A percentile compares a stretch with the other conserved stretches of the same genome.
Evolutionary conservation across 305 asterid genomes (phyloP).

Genomic region (Fraxinus ornus): DNA sequence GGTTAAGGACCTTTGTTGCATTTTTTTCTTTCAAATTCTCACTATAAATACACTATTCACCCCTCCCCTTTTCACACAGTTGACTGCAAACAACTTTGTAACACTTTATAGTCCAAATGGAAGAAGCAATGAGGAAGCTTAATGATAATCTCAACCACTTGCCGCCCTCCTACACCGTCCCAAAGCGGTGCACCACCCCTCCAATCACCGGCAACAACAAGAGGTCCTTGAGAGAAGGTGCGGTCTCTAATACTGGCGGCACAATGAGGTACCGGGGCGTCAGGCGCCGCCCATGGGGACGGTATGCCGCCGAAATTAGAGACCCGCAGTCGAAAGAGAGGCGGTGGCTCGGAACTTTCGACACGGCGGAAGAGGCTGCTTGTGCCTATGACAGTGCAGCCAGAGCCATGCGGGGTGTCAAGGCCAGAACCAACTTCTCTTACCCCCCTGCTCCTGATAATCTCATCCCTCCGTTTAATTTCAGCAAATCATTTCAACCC

Average conservation of each 20-base stretch:
- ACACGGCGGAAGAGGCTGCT: conserved; percentile 97
- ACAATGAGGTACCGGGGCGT: conserved; percentile 77
- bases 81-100: background rate
- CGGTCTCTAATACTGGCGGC: conserved; percentile 14
- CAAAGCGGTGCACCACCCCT: conserved; percentile 38
- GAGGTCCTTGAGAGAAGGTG: conserved; percentile 40
- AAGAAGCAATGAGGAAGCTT: conserved; percentile 72
- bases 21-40: conserved; percentile 1
- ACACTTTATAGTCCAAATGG: conserved; percentile 32
- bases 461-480: conserved; percentile 39
- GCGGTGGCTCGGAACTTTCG: conserved; percentile 90
- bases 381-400: conserved; percentile 94
- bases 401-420: conserved; percentile 84
- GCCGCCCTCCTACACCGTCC: conserved; percentile 29
- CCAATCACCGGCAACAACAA: conserved; percentile 27
- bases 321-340: conserved; percentile 85
- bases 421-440: conserved; percentile 75
- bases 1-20: background rate
- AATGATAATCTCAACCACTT: conserved; percentile 41
- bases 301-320: conserved; percentile 87
- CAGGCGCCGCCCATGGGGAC: conserved; percentile 97
- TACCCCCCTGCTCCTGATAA: conserved; percentile 52
- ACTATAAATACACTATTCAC: conserved; percentile 43
- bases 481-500: conserved; percentile 37
- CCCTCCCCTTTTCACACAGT: conserved; percentile 24